Base-by-base conservation (phyloP, 2,329 filamentous ascomycete species). In the Sarocladiaceae sp. region DNA sequence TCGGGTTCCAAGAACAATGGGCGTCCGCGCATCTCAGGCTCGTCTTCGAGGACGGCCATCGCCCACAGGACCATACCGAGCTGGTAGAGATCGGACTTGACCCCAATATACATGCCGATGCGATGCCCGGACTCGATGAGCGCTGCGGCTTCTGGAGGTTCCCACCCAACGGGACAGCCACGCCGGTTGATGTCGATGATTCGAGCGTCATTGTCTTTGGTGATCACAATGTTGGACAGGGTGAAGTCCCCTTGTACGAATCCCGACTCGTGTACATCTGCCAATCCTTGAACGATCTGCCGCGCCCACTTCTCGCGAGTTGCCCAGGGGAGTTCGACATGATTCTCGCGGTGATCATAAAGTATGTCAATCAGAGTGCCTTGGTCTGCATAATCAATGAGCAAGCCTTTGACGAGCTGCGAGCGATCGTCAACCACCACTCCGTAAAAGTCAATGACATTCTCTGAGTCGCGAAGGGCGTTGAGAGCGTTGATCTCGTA, bases 191-290 rank as follows among this genome's bases (percentile, higher is more conserved):
- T 96, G 63, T 98, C 93, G 58, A 98, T 98, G 53, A 98, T 97
- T 57, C 94, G 91, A 7, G 91, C 93, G 57, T 96, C 77, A 58
- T 89, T 83, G 33, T 85, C 67, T 11, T 76, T 74, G 61, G 97
- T 88, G 56, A 98, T 85, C 49, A 98, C 93, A 51, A 98, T 95
- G 59, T 98, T 98, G 4, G 90, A 95, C 21, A 98, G 73, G 0
- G 93, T 98, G 52, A 98, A 96, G 59, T 98, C 93, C 19, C 93
- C 93, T 59, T 98, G 93, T 10, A 98, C 93, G 61, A 95, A 97
- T 4, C 93, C 93, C 18, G 88, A 83, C 62, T 97, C 91, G 57
- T 98, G 93, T 23, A 98, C 91, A 55, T 96, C 89, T 1, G 87
- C 83, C 3, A 98, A 74, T 2, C 93, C 93, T 48, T 84, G 78